Base-by-base conservation (phyloP, 148 eudicot species). In the Chenopodium formosanum region DNA sequence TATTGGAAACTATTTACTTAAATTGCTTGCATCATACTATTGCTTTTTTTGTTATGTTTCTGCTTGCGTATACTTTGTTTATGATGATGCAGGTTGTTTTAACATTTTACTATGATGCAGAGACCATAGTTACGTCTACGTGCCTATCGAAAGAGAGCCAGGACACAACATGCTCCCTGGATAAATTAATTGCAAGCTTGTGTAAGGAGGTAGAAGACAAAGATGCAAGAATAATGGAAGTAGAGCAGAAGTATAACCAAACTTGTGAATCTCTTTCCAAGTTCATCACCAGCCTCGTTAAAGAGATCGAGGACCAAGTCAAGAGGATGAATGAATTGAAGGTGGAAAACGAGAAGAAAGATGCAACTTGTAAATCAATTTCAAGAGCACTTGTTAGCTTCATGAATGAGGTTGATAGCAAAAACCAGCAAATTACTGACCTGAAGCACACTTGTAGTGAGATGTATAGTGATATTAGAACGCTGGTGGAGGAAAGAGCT, bases 311-410 rank as follows among this genome's bases (percentile, higher is more conserved):
- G 46, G 8, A 12, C 48, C 80, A 68, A 77, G 58, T 22, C 4
- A 20, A 82, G 80, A 82, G 32, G 80, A 77, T 76, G 23, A 69
- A 14, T 25, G 80, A 58, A 60, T 71, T 82, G 80, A 71, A 82
- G 80, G 32, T 31, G 22, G 67, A 77, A 70, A 25, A 58, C 79
- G 22, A 27, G 53, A 34, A 70, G 58, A 82, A 77, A 44, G 75
- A 75, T 56, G 80, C 80, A 20, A 71, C 76, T 20, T 75, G 32
- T 76, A 17, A 23, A 17, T 56, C 76, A 17, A 10, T n/a, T 52
- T 69, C 84, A 0, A 76, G 79, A 25, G 47, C 70, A 27, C 20
- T 82, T 77, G 46, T 40, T 70, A 70, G 80, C 40, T 80, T 76
- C 50, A n/a, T 67, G 62, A 70, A 34, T 31, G 80, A 82, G 11